Percentiles rank a stretch among this genome's conserved stretches.
Evolutionary conservation across 345 rosid genomes (phyloP).

Genomic region (Bruguiera parviflora): DNA sequence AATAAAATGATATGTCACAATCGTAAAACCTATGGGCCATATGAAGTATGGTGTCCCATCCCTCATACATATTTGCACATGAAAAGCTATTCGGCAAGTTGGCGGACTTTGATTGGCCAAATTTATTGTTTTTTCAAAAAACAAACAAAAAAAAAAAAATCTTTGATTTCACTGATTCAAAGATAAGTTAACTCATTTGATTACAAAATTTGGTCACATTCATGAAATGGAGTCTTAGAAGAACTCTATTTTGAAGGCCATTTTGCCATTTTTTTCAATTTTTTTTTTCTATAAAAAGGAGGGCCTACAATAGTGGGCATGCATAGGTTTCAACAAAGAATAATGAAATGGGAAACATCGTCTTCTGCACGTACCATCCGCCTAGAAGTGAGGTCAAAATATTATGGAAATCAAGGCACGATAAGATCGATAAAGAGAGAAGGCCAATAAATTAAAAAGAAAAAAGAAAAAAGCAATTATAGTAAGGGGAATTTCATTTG

Average conservation of each 20-base stretch:
- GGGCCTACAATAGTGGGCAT: neutral
- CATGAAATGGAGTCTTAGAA: no score
- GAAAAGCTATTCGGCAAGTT: conserved; percentile 15
- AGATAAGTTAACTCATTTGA: neutral
- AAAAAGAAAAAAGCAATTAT: neutral
- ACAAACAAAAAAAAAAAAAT: neutral
- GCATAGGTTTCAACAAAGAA: conserved; percentile 40
- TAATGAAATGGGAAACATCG: conserved; percentile 27
- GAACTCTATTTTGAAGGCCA: no score
- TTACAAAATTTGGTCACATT: neutral
- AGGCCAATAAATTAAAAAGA: conserved; percentile 9
- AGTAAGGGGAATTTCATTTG: conserved; percentile 7
- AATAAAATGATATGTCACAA: neutral
- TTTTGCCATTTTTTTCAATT: no score
- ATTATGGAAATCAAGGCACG: conserved; percentile 14
- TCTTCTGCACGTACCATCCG: conserved; percentile 23
- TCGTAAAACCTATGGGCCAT: conserved; percentile 11
- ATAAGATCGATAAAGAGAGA: conserved; percentile 8
- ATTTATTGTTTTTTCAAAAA: neutral
- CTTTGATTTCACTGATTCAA: conserved; percentile 1
- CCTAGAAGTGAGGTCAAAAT: conserved; percentile 6
- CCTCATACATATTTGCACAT: conserved; percentile 18
- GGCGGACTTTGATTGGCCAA: neutral
- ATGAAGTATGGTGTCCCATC: conserved; percentile 26
- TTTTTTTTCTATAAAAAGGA: neutral